Evolutionary conservation across 2,329 filamentous ascomycete genomes (phyloP), one percentile per base, ranked within the genome.

Genomic region (Thelonectria rubi): DNA sequence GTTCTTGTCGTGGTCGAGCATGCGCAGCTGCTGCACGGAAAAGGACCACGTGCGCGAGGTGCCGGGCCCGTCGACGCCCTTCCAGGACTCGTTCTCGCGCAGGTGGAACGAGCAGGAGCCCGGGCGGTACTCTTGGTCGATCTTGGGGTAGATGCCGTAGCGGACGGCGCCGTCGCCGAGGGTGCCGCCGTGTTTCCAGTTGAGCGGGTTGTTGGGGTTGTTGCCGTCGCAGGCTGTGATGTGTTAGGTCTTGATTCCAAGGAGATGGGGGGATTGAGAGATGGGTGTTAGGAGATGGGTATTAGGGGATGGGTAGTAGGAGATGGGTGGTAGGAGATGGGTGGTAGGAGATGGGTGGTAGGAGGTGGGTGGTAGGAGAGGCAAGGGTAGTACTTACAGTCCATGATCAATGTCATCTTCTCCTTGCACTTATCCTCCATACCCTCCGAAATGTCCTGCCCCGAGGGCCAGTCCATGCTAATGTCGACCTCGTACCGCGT

Each of bases 61-160:
- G 10, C 52, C 42, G 11, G 52, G 26, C 4, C 52, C 30, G 30
- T 47, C 24, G 15, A 20, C 26, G 3, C 52, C 52, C n/a, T 5
- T 18, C 42, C 52, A 47, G 7, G 21, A 7, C 40, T 46, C 17
- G 7, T 24, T 55, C 26, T 55, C 26, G 46, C 40, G 40, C 17
- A 55, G 30, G 42, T 55, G 52, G 30, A 55, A 55, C 3, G 52
- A 47, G 24, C 52, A 55, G 12, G 24, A 46, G 18, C 52, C 42
- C 1, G 40, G 52, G 14, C 52, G 26, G 24, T 47, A 55, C 1
- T 17, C 52, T 55, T 55, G 52, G 42, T 55, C 42, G 3, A 39
- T 55, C 26, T 55, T 24, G 42, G 52, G 52, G 15, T 39, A 37
- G 14, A 55, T 47, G 14, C 5, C 17, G 52, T 55, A 55, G 11